Conservation (phyloP, 805 yeast genomes). For the Hanseniaspora nectarophila region DNA sequence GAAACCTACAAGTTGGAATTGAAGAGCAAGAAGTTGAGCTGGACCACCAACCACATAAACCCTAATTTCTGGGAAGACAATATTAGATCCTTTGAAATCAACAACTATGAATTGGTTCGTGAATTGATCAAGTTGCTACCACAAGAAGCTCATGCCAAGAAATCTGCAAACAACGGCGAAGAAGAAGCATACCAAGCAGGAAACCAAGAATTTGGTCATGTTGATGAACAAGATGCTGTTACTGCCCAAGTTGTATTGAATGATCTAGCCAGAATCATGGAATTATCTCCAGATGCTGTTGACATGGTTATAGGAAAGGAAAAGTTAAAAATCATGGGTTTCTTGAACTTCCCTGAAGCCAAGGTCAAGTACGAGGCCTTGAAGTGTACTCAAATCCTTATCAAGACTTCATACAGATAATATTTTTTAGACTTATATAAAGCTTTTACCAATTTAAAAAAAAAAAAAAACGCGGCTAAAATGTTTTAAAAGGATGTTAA, state of each 20-base stretch:
- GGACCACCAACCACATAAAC: constrained; percentile 88
- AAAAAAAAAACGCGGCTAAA: too few species aligned
- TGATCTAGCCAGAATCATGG: constrained; percentile 53
- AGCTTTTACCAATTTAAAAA: too few species aligned
- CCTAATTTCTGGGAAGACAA: constrained; percentile 86
- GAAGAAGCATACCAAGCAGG: constrained; percentile 18
- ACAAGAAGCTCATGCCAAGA: constrained; percentile 18
- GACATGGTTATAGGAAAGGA: constrained; percentile 43
- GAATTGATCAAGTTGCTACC: constrained; percentile 43
- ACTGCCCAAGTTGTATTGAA: constrained; percentile 50
- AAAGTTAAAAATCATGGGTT: constrained; percentile 72
- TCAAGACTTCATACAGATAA: constrained; percentile 60
- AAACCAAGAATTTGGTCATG: constrained; percentile 20
- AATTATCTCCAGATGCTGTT: constrained; percentile 47
- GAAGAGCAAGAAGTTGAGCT: constrained; percentile 59
- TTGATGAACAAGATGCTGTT: constrained; percentile 27
- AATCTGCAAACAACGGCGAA: background rate
- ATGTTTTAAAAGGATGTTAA: too few species aligned
- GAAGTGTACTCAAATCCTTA: constrained; percentile 86
- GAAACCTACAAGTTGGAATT: constrained; percentile 85
- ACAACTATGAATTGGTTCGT: constrained; percentile 61
- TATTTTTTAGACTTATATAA: background rate
- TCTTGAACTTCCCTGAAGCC: constrained; percentile 67
- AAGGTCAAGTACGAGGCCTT: constrained; percentile 91
- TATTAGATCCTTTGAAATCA: constrained; percentile 58